These are phyloP conservation scores for Cymbidium sinense DNA, from an alignment of 106 monocot genomes.

Conservation along the genomic window DNA sequence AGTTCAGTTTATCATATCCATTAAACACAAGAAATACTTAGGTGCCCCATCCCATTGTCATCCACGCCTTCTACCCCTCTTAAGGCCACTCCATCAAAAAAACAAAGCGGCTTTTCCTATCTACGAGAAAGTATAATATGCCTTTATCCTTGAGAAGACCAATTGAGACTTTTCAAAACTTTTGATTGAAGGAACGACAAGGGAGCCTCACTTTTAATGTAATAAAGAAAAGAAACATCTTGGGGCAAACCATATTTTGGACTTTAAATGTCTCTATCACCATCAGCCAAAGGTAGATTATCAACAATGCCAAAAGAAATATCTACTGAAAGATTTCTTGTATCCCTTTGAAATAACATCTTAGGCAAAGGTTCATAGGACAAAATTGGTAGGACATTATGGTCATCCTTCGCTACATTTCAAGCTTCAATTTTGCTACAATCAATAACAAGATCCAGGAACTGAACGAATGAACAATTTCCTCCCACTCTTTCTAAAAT, in stretches of 20 bases:
- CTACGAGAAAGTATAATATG: constrained; percentile 46
- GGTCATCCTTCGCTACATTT: too few relatives aligned
- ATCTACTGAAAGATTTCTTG: too few relatives aligned
- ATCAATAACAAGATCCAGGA: constrained; percentile 46
- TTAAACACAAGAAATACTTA: too few relatives aligned
- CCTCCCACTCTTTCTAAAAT: too few relatives aligned
- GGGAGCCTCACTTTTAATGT: too few relatives aligned
- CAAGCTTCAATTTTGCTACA: too few relatives aligned
- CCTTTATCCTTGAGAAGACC: constrained; percentile 52
- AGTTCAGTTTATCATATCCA: constrained; percentile 37
- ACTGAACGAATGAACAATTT: too few relatives aligned
- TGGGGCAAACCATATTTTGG: constrained; percentile 8
- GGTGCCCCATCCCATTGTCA: constrained; percentile 34
- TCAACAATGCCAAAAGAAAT: too few relatives aligned
- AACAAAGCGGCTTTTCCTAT: constrained; percentile 45
- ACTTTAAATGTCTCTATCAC: background rate
- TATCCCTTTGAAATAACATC: too few relatives aligned
- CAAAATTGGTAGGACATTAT: too few relatives aligned
- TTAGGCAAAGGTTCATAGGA: too few relatives aligned
- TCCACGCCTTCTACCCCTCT: constrained; percentile 49
- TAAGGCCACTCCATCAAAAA: constrained; percentile 56
- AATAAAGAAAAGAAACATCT: too few relatives aligned
- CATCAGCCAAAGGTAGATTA: background rate
- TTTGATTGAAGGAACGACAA: constrained; percentile 34
- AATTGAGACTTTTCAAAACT: constrained; percentile 20